phyloP scores from a whole-genome alignment of 2,329 filamentous ascomycete species.

The Dendrostoma leiphaemia region DNA sequence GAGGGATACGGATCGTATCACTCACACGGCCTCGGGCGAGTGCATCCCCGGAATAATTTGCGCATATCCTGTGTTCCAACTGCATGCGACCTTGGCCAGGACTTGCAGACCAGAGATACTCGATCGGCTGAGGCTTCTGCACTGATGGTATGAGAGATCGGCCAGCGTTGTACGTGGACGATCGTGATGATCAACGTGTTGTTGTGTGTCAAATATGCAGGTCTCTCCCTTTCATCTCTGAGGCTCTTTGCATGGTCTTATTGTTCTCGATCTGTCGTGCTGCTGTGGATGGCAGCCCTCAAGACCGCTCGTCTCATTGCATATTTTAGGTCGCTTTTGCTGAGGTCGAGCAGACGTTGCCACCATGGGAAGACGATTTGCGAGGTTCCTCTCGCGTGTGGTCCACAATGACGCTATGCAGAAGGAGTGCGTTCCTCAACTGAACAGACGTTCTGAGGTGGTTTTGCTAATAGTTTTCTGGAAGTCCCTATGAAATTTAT shows the following conservation, averaged over 20 bases:
- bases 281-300: not conserved
- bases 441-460: not conserved
- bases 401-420: conserved; percentile 72
- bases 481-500: conserved; percentile 60
- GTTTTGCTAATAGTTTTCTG: not conserved
- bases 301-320: not conserved
- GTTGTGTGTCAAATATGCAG: not conserved
- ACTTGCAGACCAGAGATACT: not conserved
- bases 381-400: conserved; percentile 49
- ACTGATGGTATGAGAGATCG: no score
- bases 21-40: not conserved
- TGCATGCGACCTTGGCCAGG: not conserved
- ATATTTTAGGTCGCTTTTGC: not conserved
- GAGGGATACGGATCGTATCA: not conserved
- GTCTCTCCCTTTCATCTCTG: not conserved
- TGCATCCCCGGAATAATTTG: not conserved
- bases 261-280: not conserved
- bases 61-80: not conserved
- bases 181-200: not conserved
- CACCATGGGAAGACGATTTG: conserved; percentile 37
- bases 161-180: not conserved
- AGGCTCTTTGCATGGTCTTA: not conserved
- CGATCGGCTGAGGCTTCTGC: no score
- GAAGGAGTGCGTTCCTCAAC: conserved; percentile 38
- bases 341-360: not conserved